Percentiles rank a stretch among this genome's conserved stretches.
phyloP scores from a whole-genome alignment of 2,329 filamentous ascomycete species.

The Phialophora tarda region DNA sequence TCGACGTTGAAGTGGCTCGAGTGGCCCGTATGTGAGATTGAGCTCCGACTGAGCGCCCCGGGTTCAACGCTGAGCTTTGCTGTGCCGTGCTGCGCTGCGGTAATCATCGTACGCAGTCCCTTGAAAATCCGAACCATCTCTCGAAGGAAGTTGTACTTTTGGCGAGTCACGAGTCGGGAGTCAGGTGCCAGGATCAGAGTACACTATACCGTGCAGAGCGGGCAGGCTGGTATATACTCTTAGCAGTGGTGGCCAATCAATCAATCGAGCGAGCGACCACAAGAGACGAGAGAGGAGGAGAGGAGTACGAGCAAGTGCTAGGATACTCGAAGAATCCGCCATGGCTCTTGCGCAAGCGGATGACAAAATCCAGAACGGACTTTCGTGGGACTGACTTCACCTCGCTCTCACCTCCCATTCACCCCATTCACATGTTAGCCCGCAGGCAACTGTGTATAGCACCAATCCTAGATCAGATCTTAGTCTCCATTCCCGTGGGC shows the following conservation, averaged over 20 bases:
- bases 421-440: not conserved
- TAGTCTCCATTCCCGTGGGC: too few species aligned
- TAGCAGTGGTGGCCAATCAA: not conserved
- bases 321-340: not conserved
- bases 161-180: not conserved
- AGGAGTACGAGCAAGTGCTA: too few species aligned
- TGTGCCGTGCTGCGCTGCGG: too few species aligned
- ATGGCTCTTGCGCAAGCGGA: constrained; percentile 13
- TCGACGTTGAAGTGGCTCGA: not conserved
- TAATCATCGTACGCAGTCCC: too few species aligned
- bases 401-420: not conserved
- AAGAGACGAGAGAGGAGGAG: not conserved
- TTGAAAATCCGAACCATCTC: not conserved
- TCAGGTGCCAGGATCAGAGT: not conserved
- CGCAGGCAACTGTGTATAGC: not conserved
- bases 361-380: constrained; percentile 11
- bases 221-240: too few species aligned
- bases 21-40: not conserved
- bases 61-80: not conserved
- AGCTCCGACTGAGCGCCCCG: not conserved
- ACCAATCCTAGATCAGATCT: constrained; percentile 8
- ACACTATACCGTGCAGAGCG: not conserved
- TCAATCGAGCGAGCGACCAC: not conserved
- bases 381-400: not conserved
- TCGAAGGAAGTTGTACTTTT: constrained; percentile 7